Conservation (phyloP, 805 yeast genomes). For the Nadsonia fulvescens region DNA sequence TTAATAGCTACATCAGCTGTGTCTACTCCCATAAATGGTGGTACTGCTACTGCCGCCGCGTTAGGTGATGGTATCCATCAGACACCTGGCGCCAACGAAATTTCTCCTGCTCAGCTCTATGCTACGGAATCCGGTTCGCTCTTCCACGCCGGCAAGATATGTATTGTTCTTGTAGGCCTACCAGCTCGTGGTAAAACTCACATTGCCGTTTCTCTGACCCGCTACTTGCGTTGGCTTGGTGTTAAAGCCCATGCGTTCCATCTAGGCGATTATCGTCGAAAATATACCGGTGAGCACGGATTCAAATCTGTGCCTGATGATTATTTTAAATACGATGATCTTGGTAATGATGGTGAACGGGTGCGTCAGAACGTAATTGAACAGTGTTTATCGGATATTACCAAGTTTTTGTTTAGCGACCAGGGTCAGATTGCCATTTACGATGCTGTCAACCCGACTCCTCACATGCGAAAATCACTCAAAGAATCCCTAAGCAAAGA, state of each 20-base stretch:
- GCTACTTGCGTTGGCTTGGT: conserved; percentile 92
- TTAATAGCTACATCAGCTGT: too few species aligned
- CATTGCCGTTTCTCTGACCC: conserved; percentile 73
- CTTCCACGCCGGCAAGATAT: conserved; percentile 88
- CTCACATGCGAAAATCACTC: conserved; percentile 44
- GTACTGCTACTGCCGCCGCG: too few species aligned
- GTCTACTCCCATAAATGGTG: too few species aligned
- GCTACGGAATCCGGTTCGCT: conserved; percentile 83
- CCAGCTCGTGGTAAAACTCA: conserved; percentile 96
- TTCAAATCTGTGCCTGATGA: conserved; percentile 41
- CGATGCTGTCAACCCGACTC: conserved; percentile 83
- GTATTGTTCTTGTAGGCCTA: conserved; percentile 75
- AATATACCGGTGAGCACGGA: conserved; percentile 14
- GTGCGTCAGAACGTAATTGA: conserved; percentile 41
- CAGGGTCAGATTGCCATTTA: conserved; percentile 90
- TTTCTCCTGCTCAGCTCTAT: conserved; percentile 84
- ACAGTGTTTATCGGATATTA: conserved; percentile 51
- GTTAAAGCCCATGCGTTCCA: conserved; percentile 85
- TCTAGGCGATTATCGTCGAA: conserved; percentile 74
- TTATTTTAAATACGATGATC: too few species aligned
- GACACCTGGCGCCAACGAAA: conserved; percentile 37
- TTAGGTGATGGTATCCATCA: conserved; percentile 64
- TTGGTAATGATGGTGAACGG: conserved; percentile 36
- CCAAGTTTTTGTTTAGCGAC: conserved; percentile 49
- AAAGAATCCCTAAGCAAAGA: conserved; percentile 33